Evolutionary conservation across 305 asterid species (phyloP).

Genomic region (Solanum hybrid): DNA sequence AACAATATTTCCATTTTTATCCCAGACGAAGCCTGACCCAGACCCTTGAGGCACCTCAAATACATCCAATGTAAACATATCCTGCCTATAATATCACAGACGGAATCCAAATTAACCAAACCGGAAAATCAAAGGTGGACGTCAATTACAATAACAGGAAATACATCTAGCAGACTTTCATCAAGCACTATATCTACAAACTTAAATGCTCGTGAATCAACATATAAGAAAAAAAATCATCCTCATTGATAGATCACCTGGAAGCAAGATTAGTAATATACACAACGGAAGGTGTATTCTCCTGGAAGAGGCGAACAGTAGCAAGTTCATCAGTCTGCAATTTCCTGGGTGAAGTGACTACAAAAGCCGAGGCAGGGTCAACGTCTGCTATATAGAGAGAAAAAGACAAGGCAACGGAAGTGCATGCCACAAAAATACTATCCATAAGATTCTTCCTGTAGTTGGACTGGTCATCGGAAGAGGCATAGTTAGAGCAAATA

Average conservation of each 20-base stretch:
- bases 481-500: constrained; percentile 8
- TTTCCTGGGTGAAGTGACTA: constrained; percentile 52
- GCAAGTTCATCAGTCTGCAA: constrained; percentile 94
- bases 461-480: constrained; percentile 15
- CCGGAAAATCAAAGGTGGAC: neutral
- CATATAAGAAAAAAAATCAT: neutral
- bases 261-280: constrained; percentile 87
- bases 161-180: neutral
- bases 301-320: constrained; percentile 81
- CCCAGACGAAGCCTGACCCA: constrained; percentile 98
- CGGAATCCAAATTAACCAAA: neutral
- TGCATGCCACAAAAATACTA: constrained; percentile 53
- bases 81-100: constrained; percentile 51
- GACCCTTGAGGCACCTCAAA: constrained; percentile 98
- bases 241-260: constrained; percentile 28
- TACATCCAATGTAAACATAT: constrained; percentile 82
- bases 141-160: neutral
- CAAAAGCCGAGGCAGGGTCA: constrained; percentile 77
- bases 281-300: constrained; percentile 92
- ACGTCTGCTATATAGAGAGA: constrained; percentile 45
- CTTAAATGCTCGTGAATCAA: neutral
- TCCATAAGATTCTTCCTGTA: constrained; percentile 52
- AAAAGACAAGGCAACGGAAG: constrained; percentile 74
- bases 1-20: constrained; percentile 65
- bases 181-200: neutral